A percentile compares a stretch with the other conserved stretches of the same genome.
phyloP scores from a whole-genome alignment of 225 moss, liverwort and hornwort species.

The Pleurozium schreberi region DNA sequence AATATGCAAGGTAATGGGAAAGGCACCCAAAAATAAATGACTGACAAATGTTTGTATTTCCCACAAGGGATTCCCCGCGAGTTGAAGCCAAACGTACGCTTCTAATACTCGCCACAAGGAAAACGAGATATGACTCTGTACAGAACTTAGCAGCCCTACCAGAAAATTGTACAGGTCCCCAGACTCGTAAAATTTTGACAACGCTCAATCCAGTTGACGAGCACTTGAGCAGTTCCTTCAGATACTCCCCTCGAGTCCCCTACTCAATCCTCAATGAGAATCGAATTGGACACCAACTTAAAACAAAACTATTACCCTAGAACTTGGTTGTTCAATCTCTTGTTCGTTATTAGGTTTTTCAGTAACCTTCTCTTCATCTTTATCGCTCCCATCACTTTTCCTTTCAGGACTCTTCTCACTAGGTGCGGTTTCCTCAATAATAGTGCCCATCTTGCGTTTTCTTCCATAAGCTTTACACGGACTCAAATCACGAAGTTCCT shows the following conservation, averaged over 20 bases:
- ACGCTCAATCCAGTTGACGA: background rate
- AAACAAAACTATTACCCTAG: background rate
- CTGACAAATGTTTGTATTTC: slow-evolving; percentile 2
- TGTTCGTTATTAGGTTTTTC: background rate
- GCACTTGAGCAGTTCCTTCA: background rate
- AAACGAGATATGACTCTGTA: slow-evolving; percentile 1
- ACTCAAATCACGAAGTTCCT: slow-evolving; percentile 29
- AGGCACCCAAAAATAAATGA: slow-evolving; percentile 9
- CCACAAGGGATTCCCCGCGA: slow-evolving; percentile 9
- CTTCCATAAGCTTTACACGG: slow-evolving; percentile 16
- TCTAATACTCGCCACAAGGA: background rate
- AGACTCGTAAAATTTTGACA: background rate
- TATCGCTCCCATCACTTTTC: background rate
- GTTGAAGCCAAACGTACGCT: background rate
- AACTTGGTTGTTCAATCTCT: background rate
- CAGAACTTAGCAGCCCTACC: slow-evolving; percentile 1
- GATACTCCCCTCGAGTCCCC: background rate
- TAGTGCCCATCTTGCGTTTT: slow-evolving; percentile 16
- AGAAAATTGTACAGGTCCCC: slow-evolving; percentile 22
- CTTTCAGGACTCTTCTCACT: background rate
- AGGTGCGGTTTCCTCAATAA: slow-evolving; percentile 19
- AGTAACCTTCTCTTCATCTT: background rate
- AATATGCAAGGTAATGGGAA: background rate
- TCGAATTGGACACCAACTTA: background rate
- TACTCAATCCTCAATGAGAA: background rate